Base-by-base conservation (phyloP, 2,329 filamentous ascomycete species). In the Lasiodiplodia citricola region DNA sequence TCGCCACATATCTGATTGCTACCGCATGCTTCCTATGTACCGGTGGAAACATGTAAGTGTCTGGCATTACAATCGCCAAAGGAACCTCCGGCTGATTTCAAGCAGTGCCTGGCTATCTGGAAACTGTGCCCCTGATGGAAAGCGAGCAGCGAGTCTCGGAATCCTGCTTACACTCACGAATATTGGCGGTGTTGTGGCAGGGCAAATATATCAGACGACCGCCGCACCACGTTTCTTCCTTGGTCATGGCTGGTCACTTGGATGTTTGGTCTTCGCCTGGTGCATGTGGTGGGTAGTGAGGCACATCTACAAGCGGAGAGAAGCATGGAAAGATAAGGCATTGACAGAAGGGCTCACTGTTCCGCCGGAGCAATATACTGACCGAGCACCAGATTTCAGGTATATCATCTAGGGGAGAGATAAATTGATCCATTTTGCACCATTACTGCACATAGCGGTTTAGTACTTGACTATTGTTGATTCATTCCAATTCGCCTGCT, bases 241-340 rank as follows among this genome's bases (percentile, higher is more conserved):
- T 2, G 75, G 80, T 0, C 79, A 81, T 70, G 78, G 75, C 4
- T 81, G 78, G 78, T 78, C 75, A 16, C 66, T 80, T 35, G 79
- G 79, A 1, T 79, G 76, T 70, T 65, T 80, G 2, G 73, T 51
- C 3, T 73, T 81, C 66, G 79, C 79, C 0, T 82, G 79, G 76
- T 72, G 77, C 56, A 75, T 75, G 7, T 81, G 79, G 78, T 81
- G 80, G 79, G 57, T 78, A 47, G 71, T 79, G 7, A 70, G 76
- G 28, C 69, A 55, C 41, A 75, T 81, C 10, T 80, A 81, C 51
- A 70, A 51, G 44, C 73, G 70, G n/a, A 78, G 79, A 21, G 75
- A 76, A 69, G 67, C 47, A 8, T 70, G 68, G 31, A 81, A 81
- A 68, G 75, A 80, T 64, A 72, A 64, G 54, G 71, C 71, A 35